A percentile compares a stretch with the other conserved stretches of the same genome.
phyloP scores from a whole-genome alignment of 1,139 yeast genomes.

The Lodderomyces orthopsilosis region DNA sequence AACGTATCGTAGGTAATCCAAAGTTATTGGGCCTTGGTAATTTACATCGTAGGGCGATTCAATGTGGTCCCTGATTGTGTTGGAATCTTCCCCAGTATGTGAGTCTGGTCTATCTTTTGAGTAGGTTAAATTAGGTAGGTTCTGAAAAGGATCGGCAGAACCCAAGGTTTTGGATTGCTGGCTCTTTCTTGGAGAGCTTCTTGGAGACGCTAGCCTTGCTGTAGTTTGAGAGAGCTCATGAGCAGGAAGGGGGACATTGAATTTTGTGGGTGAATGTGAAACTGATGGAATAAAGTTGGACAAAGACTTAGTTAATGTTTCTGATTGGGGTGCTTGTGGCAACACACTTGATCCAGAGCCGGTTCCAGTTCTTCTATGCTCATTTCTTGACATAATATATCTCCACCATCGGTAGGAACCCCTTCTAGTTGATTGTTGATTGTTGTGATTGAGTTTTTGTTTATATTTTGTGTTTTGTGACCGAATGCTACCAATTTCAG shows the following conservation, averaged over 20 bases:
- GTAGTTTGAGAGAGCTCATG: background rate
- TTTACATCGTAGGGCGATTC: slow-evolving; percentile 21
- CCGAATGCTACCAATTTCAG: background rate
- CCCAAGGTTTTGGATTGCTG: no score
- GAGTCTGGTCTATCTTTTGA: background rate
- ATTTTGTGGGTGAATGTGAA: background rate
- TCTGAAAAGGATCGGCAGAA: background rate
- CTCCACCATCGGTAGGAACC: no score
- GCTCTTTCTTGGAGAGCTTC: background rate
- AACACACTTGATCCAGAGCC: no score
- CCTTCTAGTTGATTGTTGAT: no score
- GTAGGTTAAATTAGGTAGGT: background rate
- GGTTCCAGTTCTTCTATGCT: background rate
- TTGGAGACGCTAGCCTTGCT: background rate
- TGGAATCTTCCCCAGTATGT: background rate
- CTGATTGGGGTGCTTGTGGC: no score
- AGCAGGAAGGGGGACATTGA: background rate
- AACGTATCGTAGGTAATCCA: slow-evolving; percentile 36
- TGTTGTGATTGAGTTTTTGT: background rate
- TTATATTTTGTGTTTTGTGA: background rate
- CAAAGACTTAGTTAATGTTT: background rate
- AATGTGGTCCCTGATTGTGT: slow-evolving; percentile 1
- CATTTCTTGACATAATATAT: background rate
- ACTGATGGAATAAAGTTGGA: background rate
- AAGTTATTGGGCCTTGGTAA: slow-evolving; percentile 40